Conservation (phyloP, 2,329 filamentous ascomycete species). For the Endothia cerciana region DNA sequence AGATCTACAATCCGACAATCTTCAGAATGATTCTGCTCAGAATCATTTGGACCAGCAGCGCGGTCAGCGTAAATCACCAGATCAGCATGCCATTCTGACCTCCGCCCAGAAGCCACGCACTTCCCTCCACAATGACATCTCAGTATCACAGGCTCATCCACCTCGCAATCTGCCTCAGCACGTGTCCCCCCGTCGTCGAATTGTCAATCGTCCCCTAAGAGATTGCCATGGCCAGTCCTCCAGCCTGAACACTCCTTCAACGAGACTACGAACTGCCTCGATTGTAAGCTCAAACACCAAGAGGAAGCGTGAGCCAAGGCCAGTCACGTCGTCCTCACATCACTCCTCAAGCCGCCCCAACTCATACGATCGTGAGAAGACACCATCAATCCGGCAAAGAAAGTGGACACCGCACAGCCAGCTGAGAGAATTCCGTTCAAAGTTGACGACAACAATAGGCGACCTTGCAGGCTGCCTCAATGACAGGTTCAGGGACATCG, state of each 20-base stretch:
- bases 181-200: background rate
- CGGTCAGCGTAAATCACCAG: background rate
- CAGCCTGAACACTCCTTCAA: constrained; percentile 9
- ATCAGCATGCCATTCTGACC: background rate
- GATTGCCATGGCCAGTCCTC: background rate
- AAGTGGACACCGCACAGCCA: background rate
- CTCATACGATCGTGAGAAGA: constrained; percentile 3
- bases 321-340: background rate
- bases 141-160: constrained; percentile 18
- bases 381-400: constrained; percentile 7
- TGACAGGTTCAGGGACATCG: constrained; percentile 4
- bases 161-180: background rate
- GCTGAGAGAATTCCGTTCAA: constrained; percentile 3
- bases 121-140: constrained; percentile 25
- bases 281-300: constrained; percentile 23
- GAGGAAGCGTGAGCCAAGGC: constrained; percentile 8
- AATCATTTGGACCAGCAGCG: background rate
- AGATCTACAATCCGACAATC: background rate
- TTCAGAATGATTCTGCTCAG: background rate
- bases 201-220: constrained; percentile 5
- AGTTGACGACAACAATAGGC: constrained; percentile 6
- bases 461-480: constrained; percentile 20
- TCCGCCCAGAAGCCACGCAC: constrained; percentile 8
- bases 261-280: constrained; percentile 14
- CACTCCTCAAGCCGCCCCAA: background rate